Evolutionary conservation across 2,329 filamentous ascomycete species (phyloP).

Genomic region (Ceratocystis cacaofunesta): DNA sequence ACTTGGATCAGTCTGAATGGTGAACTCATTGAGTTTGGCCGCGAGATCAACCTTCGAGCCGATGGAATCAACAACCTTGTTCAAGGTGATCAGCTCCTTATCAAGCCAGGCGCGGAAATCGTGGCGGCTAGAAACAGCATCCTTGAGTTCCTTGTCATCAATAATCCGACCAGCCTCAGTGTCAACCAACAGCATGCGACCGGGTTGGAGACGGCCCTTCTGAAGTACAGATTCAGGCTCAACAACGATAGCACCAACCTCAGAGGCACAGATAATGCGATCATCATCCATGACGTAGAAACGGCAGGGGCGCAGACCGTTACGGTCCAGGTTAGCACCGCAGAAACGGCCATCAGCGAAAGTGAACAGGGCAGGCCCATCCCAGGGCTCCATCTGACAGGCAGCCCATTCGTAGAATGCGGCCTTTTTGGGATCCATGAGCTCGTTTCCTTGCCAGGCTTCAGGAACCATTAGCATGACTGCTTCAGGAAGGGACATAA

Average conservation of each 20-base stretch:
- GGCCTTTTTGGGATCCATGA: conserved; percentile 88
- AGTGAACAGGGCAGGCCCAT: conserved; percentile 89
- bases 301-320: conserved; percentile 85
- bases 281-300: conserved; percentile 97
- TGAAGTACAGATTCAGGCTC: conserved; percentile 82
- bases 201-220: conserved; percentile 85
- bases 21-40: conserved; percentile 50
- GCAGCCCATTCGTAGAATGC: conserved; percentile 98
- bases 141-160: conserved; percentile 83
- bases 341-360: conserved; percentile 95
- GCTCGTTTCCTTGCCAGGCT: conserved; percentile 86
- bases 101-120: conserved; percentile 85
- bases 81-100: conserved; percentile 67
- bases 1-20: conserved; percentile 69
- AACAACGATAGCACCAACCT: conserved; percentile 84
- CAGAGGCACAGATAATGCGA: conserved; percentile 90
- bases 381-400: conserved; percentile 98
- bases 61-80: conserved; percentile 52
- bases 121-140: conserved; percentile 68
- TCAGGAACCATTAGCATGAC: conserved; percentile 99
- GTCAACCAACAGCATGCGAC: conserved; percentile 91
- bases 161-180: conserved; percentile 82
- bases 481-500: conserved; percentile 84
- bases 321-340: conserved; percentile 90
- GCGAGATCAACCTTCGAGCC: conserved; percentile 48